These are phyloP conservation scores for Colletotrichum kahawae DNA, from an alignment of 2,329 filamentous ascomycete genomes.

Conservation along the genomic window DNA sequence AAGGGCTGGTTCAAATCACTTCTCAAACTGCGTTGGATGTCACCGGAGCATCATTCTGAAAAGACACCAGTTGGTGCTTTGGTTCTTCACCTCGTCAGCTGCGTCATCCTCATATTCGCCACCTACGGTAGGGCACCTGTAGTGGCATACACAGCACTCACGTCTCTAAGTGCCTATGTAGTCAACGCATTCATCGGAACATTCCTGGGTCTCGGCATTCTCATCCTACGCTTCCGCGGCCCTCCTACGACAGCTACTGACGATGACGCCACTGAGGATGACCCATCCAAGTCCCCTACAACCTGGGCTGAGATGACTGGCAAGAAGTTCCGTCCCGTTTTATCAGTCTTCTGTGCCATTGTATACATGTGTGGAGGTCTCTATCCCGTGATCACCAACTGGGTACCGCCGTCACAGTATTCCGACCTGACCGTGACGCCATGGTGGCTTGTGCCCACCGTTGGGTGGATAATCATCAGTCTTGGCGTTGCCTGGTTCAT, in stretches of 20 bases:
- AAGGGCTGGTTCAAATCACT: constrained; percentile 33
- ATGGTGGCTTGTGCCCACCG: constrained; percentile 37
- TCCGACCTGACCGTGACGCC: neutral
- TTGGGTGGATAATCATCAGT: constrained; percentile 34
- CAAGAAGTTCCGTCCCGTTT: constrained; percentile 30
- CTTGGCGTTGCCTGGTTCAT: constrained; percentile 36
- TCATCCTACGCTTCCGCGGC: constrained; percentile 37
- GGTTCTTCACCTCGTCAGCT: constrained; percentile 36
- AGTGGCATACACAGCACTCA: constrained; percentile 35
- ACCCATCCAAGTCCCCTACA: constrained; percentile 14
- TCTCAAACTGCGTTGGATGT: constrained; percentile 32
- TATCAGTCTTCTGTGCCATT: constrained; percentile 34
- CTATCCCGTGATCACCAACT: constrained; percentile 36
- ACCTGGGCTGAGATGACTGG: constrained; percentile 38
- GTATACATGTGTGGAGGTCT: constrained; percentile 36
- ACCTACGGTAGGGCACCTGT: constrained; percentile 30
- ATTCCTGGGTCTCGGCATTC: constrained; percentile 38
- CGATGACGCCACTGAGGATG: neutral
- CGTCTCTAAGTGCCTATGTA: constrained; percentile 35
- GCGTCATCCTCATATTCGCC: constrained; percentile 38
- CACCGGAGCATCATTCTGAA: constrained; percentile 39
- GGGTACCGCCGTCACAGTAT: constrained; percentile 30
- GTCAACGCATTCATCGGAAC: constrained; percentile 39
- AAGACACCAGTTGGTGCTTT: constrained; percentile 40
- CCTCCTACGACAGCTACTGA: constrained; percentile 29